Percentiles rank a stretch among this genome's conserved stretches.
These are phyloP conservation scores for Pythium dissimile DNA, from an alignment of 352 stramenopile species.

Conservation along the genomic window DNA sequence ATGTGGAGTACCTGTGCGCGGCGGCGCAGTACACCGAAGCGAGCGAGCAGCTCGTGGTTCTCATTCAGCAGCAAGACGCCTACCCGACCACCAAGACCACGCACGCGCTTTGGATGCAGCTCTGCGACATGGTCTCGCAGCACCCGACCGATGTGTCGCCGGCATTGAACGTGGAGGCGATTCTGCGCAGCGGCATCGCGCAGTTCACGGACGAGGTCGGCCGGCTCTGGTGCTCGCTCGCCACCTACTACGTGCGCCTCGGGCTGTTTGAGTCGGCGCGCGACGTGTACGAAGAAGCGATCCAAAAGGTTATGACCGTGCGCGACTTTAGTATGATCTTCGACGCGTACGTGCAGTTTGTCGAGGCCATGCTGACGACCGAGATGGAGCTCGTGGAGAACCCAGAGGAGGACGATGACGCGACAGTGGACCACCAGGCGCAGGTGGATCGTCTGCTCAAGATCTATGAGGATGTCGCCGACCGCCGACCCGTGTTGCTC, in stretches of 20 bases:
- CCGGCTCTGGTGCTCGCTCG: slow-evolving; percentile 96
- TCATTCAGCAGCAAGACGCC: slow-evolving; percentile 28
- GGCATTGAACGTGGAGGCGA: slow-evolving; percentile 93
- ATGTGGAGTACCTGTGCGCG: slow-evolving; percentile 69
- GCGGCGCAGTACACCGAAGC: slow-evolving; percentile 18
- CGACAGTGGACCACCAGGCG: slow-evolving; percentile 49
- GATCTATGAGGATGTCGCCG: slow-evolving; percentile 92
- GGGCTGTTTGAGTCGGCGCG: slow-evolving; percentile 96
- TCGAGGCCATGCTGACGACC: slow-evolving; percentile 96
- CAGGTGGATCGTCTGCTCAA: slow-evolving; percentile 79
- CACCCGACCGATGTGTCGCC: slow-evolving; percentile 90
- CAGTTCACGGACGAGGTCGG: slow-evolving; percentile 96
- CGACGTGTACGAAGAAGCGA: slow-evolving; percentile 94
- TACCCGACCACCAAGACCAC: slow-evolving; percentile 52
- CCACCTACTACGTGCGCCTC: slow-evolving; percentile 96
- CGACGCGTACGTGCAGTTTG: slow-evolving; percentile 98
- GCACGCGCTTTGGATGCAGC: slow-evolving; percentile 96
- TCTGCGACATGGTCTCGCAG: slow-evolving; percentile 95
- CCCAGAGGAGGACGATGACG: slow-evolving; percentile 23
- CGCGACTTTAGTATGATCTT: slow-evolving; percentile 99
- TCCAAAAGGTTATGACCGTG: slow-evolving; percentile 67
- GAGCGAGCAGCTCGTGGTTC: slow-evolving; percentile 26
- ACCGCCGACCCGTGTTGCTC: slow-evolving; percentile 92
- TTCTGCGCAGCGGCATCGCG: slow-evolving; percentile 92
- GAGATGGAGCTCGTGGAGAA: slow-evolving; percentile 90